phyloP scores from a whole-genome alignment of 306 rosid species.

The Fragaria ananassa region DNA sequence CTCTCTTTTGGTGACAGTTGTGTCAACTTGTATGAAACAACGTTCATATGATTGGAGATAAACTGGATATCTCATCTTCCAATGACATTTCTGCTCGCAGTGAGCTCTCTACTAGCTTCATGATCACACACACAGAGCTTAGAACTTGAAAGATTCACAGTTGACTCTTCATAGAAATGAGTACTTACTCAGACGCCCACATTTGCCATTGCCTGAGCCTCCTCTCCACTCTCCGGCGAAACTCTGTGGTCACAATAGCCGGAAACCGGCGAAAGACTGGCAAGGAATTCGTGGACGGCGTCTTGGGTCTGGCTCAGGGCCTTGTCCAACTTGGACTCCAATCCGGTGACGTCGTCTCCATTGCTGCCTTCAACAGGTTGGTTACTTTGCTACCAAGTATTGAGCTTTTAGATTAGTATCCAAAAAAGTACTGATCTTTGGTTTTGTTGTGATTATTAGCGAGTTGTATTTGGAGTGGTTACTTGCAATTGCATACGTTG shows the following conservation, averaged over 20 bases:
- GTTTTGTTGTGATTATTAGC: constrained; percentile 31
- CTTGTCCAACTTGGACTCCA: constrained; percentile 50
- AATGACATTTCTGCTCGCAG: background rate
- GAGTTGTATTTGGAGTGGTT: constrained; percentile 85
- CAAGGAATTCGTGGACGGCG: constrained; percentile 51
- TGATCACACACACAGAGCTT: background rate
- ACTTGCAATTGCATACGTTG: constrained; percentile 81
- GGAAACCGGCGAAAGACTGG: constrained; percentile 50
- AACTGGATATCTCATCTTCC: background rate
- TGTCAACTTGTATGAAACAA: no score
- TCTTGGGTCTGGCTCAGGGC: constrained; percentile 51
- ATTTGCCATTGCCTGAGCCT: constrained; percentile 76
- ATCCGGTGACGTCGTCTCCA: constrained; percentile 64
- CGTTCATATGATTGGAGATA: no score
- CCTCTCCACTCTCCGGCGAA: constrained; percentile 36
- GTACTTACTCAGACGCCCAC: constrained; percentile 44
- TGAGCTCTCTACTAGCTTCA: background rate
- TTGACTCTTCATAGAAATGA: constrained; percentile 29
- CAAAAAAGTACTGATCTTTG: background rate
- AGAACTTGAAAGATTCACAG: background rate
- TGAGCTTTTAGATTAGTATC: background rate
- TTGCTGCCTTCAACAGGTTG: constrained; percentile 79
- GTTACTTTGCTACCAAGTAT: background rate
- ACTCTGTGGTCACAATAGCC: constrained; percentile 38
- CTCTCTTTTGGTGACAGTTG: background rate